A percentile compares a stretch with the other conserved stretches of the same genome.
Conservation (phyloP, 2,329 filamentous ascomycete genomes). For the Verticillium isaacii region DNA sequence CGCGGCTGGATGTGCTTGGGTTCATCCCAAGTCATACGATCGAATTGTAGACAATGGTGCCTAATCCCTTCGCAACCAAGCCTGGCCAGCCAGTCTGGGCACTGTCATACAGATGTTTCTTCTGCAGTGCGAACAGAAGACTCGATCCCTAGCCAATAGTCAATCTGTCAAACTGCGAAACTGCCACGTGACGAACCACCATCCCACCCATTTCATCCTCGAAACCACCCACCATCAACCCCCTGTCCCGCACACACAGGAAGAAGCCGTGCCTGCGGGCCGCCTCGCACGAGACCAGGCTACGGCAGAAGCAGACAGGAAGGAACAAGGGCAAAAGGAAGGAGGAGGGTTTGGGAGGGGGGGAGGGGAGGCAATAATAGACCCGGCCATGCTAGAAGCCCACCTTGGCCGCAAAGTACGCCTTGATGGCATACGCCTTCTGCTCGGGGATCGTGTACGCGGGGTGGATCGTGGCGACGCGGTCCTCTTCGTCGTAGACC, state of each 20-base stretch:
- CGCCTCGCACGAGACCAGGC: background rate
- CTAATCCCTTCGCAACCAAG: background rate
- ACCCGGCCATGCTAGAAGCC: conserved; percentile 43
- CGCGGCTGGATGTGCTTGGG: background rate
- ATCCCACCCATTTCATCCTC: background rate
- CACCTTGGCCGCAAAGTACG: conserved; percentile 57
- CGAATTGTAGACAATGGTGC: background rate
- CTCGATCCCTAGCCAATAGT: background rate
- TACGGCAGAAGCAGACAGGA: background rate
- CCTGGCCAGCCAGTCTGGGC: background rate
- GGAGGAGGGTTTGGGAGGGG: background rate
- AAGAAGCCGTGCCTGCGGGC: background rate
- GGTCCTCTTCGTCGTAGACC: conserved; percentile 67
- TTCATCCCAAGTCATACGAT: background rate
- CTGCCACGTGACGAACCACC: background rate
- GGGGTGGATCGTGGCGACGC: conserved; percentile 69
- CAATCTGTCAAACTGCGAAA: background rate
- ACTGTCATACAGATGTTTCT: background rate
- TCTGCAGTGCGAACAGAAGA: background rate
- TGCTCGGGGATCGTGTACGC: conserved; percentile 78
- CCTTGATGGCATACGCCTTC: conserved; percentile 58
- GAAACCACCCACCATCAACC: background rate
- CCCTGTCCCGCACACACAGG: background rate
- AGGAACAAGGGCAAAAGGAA: background rate
- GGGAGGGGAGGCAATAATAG: background rate